Conservation (phyloP, 1,139 yeast species). For the Eremothecium cymbalariae region DNA sequence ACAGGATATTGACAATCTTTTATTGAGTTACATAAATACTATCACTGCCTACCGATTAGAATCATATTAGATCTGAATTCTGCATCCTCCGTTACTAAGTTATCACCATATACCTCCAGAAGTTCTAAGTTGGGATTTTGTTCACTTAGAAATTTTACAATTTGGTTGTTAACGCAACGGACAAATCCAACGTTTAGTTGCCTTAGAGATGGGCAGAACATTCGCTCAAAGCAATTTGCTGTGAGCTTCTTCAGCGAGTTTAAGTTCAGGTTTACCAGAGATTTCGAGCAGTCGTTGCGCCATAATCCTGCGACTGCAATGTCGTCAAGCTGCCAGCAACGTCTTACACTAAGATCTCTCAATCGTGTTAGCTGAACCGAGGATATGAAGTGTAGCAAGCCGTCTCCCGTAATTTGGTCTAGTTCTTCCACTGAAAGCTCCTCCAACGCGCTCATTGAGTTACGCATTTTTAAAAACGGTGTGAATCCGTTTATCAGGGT, state of each 20-base stretch:
- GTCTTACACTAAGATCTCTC: constrained; percentile 49
- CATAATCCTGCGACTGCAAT: constrained; percentile 51
- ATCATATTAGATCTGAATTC: constrained; percentile 45
- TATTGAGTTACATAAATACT: constrained; percentile 33
- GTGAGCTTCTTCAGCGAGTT: constrained; percentile 64
- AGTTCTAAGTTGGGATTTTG: constrained; percentile 54
- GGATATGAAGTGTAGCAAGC: constrained; percentile 49
- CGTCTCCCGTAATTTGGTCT: constrained; percentile 60
- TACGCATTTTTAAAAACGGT: constrained; percentile 33
- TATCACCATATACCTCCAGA: constrained; percentile 73
- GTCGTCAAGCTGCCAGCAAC: constrained; percentile 62
- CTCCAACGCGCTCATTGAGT: constrained; percentile 13
- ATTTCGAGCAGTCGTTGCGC: constrained; percentile 48
- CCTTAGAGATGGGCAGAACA: constrained; percentile 52
- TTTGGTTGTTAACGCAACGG: constrained; percentile 58
- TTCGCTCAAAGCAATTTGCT: constrained; percentile 40
- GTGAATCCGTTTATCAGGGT: constrained; percentile 52
- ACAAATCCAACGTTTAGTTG: constrained; percentile 71
- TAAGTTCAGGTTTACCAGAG: constrained; percentile 59
- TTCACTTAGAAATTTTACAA: constrained; percentile 45
- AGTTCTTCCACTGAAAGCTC: constrained; percentile 32
- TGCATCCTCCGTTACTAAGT: constrained; percentile 55
- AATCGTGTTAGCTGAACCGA: constrained; percentile 47
- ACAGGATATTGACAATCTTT: background rate
- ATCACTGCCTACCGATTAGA: constrained; percentile 73